These are phyloP conservation scores for Saussurea involucrata DNA, from an alignment of 129 eudicot species.

Conservation along the genomic window DNA sequence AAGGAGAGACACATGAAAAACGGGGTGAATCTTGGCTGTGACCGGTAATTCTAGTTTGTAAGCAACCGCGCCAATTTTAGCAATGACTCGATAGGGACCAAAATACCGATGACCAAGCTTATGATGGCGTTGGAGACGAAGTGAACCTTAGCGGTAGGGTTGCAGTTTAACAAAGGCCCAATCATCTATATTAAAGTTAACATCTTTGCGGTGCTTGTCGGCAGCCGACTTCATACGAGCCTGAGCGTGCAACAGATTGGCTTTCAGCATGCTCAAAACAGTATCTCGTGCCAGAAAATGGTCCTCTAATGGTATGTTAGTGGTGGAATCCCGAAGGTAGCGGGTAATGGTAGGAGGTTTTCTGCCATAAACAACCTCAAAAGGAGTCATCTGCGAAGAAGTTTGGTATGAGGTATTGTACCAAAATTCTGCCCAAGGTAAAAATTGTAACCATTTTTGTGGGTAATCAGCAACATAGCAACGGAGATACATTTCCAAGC, in stretches of 20 bases:
- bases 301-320: not conserved
- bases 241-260: not conserved
- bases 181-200: not conserved
- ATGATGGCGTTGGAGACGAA: not conserved
- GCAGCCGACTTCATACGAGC: not conserved
- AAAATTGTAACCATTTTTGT: not conserved
- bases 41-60: not conserved
- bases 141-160: not conserved
- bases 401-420: not conserved
- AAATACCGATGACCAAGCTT: not conserved
- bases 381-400: not conserved
- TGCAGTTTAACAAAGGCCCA: no score
- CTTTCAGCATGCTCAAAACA: not conserved
- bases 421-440: not conserved
- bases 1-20: not conserved
- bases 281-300: not conserved
- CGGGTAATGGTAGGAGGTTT: not conserved
- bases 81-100: not conserved
- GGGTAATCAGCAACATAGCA: not conserved
- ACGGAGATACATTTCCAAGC: not conserved
- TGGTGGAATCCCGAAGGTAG: not conserved
- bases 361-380: not conserved
- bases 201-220: not conserved
- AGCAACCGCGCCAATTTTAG: not conserved
- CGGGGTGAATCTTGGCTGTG: not conserved